A percentile compares a stretch with the other conserved stretches of the same genome.
These are phyloP conservation scores for Nepenthes mirabilis DNA, from an alignment of 148 eudicot genomes.

Conservation along the genomic window DNA sequence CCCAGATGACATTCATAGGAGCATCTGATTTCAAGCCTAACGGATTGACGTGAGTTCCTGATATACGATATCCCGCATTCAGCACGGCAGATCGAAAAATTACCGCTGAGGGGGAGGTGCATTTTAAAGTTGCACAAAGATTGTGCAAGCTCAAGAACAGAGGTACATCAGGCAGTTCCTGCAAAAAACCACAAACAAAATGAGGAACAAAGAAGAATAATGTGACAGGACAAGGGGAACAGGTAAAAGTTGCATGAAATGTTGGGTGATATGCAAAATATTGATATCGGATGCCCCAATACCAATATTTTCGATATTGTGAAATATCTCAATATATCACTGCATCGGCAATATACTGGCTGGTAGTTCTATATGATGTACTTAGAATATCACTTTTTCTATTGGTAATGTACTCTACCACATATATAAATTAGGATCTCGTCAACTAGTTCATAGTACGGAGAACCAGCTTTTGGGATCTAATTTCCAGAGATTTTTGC, in stretches of 20 bases:
- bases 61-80: constrained; percentile 93
- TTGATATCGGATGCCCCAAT: too few relatives aligned
- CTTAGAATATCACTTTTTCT: too few relatives aligned
- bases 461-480: too few relatives aligned
- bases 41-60: constrained; percentile 81
- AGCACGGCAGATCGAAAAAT: constrained; percentile 88
- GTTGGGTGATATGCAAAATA: too few relatives aligned
- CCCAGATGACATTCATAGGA: constrained; percentile 97
- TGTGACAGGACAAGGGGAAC: neutral
- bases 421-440: too few relatives aligned
- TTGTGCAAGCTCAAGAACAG: constrained; percentile 78
- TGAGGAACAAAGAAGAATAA: neutral
- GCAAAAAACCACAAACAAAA: constrained; percentile 8
- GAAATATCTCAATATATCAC: too few relatives aligned
- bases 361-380: too few relatives aligned
- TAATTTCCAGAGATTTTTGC: too few relatives aligned
- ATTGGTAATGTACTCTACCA: too few relatives aligned
- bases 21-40: constrained; percentile 88
- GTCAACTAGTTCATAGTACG: too few relatives aligned
- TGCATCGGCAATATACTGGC: too few relatives aligned
- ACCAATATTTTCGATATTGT: too few relatives aligned
- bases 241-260: neutral
- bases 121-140: constrained; percentile 89
- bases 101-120: constrained; percentile 91
- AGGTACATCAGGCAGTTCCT: constrained; percentile 95